These are phyloP conservation scores for Elaeis oleifera DNA, from an alignment of 202 grass and related monocot genomes.

Conservation along the genomic window DNA sequence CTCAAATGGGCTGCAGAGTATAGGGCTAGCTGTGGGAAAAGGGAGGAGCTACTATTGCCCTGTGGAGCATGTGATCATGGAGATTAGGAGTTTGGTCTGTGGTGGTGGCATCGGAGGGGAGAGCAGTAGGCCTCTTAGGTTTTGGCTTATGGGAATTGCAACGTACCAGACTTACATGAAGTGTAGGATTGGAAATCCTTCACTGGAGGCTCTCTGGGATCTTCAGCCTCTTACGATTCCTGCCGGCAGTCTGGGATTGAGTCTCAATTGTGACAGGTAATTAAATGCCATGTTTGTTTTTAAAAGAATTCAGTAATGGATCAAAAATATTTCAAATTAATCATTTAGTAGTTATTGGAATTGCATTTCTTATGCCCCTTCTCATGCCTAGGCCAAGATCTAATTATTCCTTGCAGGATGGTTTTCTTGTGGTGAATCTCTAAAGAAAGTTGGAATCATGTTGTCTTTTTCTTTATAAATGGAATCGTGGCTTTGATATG, in stretches of 20 bases:
- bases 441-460: too few relatives aligned
- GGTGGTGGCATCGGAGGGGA: slow-evolving; percentile 23
- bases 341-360: too few relatives aligned
- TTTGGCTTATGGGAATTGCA: slow-evolving; percentile 71
- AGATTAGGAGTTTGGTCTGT: slow-evolving; percentile 6
- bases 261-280: slow-evolving; percentile 77
- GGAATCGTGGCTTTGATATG: too few relatives aligned
- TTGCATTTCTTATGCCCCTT: too few relatives aligned
- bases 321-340: background rate
- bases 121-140: background rate
- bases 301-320: too few relatives aligned
- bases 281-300: background rate
- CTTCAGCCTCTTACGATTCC: slow-evolving; percentile 57
- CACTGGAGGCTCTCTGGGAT: slow-evolving; percentile 56
- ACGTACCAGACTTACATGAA: slow-evolving; percentile 60
- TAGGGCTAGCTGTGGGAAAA: slow-evolving; percentile 35
- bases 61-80: slow-evolving; percentile 35
- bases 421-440: too few relatives aligned
- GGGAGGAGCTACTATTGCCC: slow-evolving; percentile 34
- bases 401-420: too few relatives aligned
- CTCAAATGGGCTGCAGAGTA: slow-evolving; percentile 61
- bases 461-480: too few relatives aligned
- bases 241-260: slow-evolving; percentile 43
- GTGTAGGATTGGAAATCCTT: slow-evolving; percentile 46
- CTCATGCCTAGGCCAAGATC: too few relatives aligned